phyloP scores from a whole-genome alignment of 768 basidiomycete species.

The Lepiota subincarnata region DNA sequence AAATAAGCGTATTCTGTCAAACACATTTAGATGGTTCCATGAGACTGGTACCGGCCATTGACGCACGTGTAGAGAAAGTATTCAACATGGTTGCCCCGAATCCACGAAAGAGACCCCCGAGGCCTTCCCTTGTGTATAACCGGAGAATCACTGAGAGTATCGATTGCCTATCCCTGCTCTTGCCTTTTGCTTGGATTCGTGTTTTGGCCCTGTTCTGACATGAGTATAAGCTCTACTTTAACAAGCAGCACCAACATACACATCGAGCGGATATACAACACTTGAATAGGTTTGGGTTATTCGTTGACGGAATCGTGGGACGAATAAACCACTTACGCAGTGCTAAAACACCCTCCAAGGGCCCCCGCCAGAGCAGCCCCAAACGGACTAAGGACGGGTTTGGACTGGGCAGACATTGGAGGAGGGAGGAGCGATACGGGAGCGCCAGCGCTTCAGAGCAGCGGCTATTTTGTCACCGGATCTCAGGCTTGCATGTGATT shows the following conservation, averaged over 20 bases:
- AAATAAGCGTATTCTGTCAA: slow-evolving; percentile 94
- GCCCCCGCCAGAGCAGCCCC: slow-evolving; percentile 91
- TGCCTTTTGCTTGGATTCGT: slow-evolving; percentile 75
- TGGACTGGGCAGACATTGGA: slow-evolving; percentile 47
- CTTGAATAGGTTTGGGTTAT: slow-evolving; percentile 33
- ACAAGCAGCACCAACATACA: slow-evolving; percentile 46
- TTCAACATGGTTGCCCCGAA: slow-evolving; percentile 97
- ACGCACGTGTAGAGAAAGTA: slow-evolving; percentile 94
- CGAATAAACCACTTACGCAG: slow-evolving; percentile 60
- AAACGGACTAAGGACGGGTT: slow-evolving; percentile 76
- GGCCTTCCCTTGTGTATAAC: slow-evolving; percentile 78
- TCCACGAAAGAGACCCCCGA: slow-evolving; percentile 82
- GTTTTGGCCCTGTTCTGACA: slow-evolving; percentile 74
- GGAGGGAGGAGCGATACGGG: slow-evolving; percentile 17
- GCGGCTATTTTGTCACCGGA: slow-evolving; percentile 19
- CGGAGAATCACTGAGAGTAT: slow-evolving; percentile 62
- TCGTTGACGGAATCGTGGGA: slow-evolving; percentile 2
- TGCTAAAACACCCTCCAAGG: slow-evolving; percentile 88
- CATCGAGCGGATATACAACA: slow-evolving; percentile 92
- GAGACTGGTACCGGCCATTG: neutral
- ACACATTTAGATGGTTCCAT: neutral
- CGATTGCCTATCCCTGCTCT: slow-evolving; percentile 50
- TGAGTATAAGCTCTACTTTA: neutral
- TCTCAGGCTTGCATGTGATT: slow-evolving; percentile 15
- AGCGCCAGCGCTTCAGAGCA: slow-evolving; percentile 13